A percentile compares a stretch with the other conserved stretches of the same genome.
These are phyloP conservation scores for Cryphonectria naterciae DNA, from an alignment of 2,329 filamentous ascomycete species.

Conservation along the genomic window DNA sequence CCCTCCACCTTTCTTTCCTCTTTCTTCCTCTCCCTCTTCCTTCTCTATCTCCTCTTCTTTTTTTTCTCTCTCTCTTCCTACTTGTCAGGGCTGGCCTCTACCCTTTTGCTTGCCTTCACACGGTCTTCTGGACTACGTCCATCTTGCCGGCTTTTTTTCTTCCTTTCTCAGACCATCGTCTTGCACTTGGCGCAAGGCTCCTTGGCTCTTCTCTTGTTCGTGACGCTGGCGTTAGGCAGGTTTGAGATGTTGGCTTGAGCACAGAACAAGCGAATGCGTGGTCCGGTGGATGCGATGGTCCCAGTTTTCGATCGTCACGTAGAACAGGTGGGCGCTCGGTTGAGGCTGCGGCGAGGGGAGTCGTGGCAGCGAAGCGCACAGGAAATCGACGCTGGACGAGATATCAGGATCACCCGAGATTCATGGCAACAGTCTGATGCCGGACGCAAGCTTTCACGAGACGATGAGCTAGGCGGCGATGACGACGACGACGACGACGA, in stretches of 20 bases:
- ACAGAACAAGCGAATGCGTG: conserved; percentile 18
- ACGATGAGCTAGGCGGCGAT: conserved; percentile 1
- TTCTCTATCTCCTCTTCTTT: background rate
- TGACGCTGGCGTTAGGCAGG: conserved; percentile 27
- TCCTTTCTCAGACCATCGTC: background rate
- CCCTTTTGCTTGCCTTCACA: background rate
- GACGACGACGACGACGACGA: conserved; percentile 11
- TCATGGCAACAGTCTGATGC: background rate
- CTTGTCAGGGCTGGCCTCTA: conserved; percentile 29
- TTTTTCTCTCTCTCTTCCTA: background rate
- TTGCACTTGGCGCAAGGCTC: background rate
- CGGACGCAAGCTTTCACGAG: conserved; percentile 10
- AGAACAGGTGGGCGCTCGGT: conserved; percentile 4
- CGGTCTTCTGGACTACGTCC: background rate
- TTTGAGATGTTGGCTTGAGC: conserved; percentile 27
- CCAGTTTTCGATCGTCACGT: conserved; percentile 22
- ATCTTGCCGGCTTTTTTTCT: background rate
- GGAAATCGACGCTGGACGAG: background rate
- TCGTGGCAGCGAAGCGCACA: conserved; percentile 17
- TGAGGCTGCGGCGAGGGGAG: conserved; percentile 2
- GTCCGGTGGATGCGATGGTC: conserved; percentile 27
- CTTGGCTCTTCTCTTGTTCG: conserved; percentile 4
- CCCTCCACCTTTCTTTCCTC: background rate
- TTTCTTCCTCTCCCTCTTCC: conserved; percentile 5
- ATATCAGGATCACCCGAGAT: background rate